Conservation (phyloP, 441 rosid species). For the Isatis lusitanica region DNA sequence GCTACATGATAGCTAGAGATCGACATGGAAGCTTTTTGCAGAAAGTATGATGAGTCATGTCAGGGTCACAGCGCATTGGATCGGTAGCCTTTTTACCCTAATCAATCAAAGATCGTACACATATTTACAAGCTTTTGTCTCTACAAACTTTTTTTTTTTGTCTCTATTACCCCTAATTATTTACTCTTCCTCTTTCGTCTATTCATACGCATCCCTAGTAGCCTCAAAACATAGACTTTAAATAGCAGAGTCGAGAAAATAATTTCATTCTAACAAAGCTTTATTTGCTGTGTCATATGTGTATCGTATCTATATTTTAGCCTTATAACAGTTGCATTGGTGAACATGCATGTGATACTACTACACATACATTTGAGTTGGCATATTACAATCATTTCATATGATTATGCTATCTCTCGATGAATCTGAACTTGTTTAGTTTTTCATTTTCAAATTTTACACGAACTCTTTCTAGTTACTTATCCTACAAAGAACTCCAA, state of each 20-base stretch:
- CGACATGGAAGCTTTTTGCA: constrained; percentile 37
- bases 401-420: neutral
- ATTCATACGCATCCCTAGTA: neutral
- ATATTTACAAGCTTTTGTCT: constrained; percentile 14
- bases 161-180: constrained; percentile 2
- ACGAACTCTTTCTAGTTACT: neutral
- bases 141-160: neutral
- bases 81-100: constrained; percentile 36
- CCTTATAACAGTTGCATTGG: neutral
- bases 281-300: neutral
- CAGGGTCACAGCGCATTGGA: constrained; percentile 38
- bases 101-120: constrained; percentile 25
- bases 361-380: neutral
- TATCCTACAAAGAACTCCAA: neutral
- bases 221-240: too few species aligned
- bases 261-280: too few species aligned
- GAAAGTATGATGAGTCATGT: constrained; percentile 34
- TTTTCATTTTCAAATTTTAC: neutral
- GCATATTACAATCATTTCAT: neutral
- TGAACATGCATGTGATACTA: constrained; percentile 3
- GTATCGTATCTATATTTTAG: neutral
- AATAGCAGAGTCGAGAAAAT: too few species aligned
- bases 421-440: neutral
- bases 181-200: neutral
- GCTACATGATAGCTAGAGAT: constrained; percentile 11